Base-by-base conservation (phyloP, 345 rosid genomes). In the Clarkia xantiana region DNA sequence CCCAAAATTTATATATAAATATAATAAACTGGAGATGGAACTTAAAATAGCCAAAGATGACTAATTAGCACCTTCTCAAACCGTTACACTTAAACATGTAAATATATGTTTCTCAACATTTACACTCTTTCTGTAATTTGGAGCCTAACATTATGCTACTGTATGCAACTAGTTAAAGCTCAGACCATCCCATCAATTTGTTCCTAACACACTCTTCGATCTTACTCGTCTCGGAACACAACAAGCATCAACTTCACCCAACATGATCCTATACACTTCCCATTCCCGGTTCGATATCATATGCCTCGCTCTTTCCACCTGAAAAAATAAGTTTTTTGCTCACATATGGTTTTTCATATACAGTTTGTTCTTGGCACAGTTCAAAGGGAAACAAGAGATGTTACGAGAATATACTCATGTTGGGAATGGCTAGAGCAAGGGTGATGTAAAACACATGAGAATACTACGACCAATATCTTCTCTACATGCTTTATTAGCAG, bases 241-340 rank as follows among this genome's bases (percentile, higher is more conserved):
- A 14, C 42, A 29, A 23, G 62, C 53, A 29, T 77, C 76, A 10
- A 77, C 73, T 67, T 81, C 89, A 18, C 72, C 88, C 1, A 77
- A 77, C 44, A 80, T 59, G 52, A 80, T 70, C 48, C 79, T 58
- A 23, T 81, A 81, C 29, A 78, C 89, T 56, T 78, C 84, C 80
- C 84, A 81, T 22, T 76, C 89, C 2, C 84, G 73, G 49, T 62
- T 70, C 2, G 45, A 40, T 43, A 78, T 76, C 75, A 73, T 71
- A 67, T 71, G 73, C 50, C 89, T 57, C 18, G 70, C 82, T 10
- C 78, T 76, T 74, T 78, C 81, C 40, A 76, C 84, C 89, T 78
- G 69, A 62, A 39, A 42, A n/a, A 53, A 17, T 4, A 3, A 55
- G 18, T 1, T 34, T 42, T 34, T 49, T 42, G 22, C 6, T 17